Percentiles rank a stretch among this genome's conserved stretches.
Evolutionary conservation across 805 yeast species (phyloP).

Genomic region (Ogataea trehaloabstinens): DNA sequence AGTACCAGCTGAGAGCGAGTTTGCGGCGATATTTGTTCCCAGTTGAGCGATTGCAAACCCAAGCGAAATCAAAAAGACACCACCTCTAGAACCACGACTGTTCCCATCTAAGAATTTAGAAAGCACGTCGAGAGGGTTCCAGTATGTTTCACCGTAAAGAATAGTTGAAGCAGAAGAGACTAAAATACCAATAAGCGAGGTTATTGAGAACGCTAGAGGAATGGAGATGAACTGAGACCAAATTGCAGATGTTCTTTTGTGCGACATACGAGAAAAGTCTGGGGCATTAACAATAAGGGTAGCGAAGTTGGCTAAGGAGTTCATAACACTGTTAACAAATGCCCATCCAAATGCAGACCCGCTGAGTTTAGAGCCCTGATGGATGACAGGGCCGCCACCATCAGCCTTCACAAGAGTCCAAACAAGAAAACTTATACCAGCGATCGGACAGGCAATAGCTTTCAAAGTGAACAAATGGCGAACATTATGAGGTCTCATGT

Average conservation of each 20-base stretch:
- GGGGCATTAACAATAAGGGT: slow-evolving; percentile 88
- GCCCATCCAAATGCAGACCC: slow-evolving; percentile 80
- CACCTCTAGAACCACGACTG: slow-evolving; percentile 65
- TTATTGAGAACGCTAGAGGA: slow-evolving; percentile 75
- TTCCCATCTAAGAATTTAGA: slow-evolving; percentile 55
- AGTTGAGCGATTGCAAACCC: slow-evolving; percentile 75
- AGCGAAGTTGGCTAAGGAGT: slow-evolving; percentile 80
- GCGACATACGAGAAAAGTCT: slow-evolving; percentile 83
- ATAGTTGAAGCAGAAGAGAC: slow-evolving; percentile 76
- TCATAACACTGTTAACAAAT: slow-evolving; percentile 74
- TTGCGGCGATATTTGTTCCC: slow-evolving; percentile 75
- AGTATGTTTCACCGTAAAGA: slow-evolving; percentile 65
- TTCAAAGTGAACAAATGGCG: slow-evolving; percentile 83
- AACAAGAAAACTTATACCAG: slow-evolving; percentile 76
- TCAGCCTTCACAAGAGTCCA: slow-evolving; percentile 83
- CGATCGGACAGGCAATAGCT: slow-evolving; percentile 75
- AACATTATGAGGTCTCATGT: slow-evolving; percentile 77
- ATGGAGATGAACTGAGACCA: slow-evolving; percentile 63
- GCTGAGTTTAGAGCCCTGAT: slow-evolving; percentile 47
- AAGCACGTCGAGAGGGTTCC: slow-evolving; percentile 84
- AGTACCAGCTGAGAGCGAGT: slow-evolving; percentile 69
- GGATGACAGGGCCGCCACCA: slow-evolving; percentile 74
- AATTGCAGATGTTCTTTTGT: slow-evolving; percentile 48
- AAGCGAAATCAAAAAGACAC: slow-evolving; percentile 70
- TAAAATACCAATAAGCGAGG: slow-evolving; percentile 81